phyloP scores from a whole-genome alignment of 2,329 filamentous ascomycete genomes.

The Microsporum canis region DNA sequence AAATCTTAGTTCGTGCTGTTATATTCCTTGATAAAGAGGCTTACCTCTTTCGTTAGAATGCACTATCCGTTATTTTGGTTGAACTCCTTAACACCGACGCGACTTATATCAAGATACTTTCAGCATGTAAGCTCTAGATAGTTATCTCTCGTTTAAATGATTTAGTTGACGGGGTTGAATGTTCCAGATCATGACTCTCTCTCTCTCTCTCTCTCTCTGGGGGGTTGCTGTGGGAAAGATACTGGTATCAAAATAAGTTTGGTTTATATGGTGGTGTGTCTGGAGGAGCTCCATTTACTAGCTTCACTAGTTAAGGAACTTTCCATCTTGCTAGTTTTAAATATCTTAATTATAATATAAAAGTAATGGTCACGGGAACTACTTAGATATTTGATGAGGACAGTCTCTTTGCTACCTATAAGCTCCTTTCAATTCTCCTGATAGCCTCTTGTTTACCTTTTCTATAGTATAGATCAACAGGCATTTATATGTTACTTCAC shows the following conservation, averaged over 20 bases:
- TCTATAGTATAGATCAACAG: too few species aligned
- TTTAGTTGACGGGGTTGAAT: neutral
- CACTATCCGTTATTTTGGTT: neutral
- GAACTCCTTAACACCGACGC: neutral
- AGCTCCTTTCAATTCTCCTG: neutral
- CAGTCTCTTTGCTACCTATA: neutral
- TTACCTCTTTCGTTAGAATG: neutral
- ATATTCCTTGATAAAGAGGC: neutral
- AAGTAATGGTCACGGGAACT: neutral
- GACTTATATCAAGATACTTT: neutral
- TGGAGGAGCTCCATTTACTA: neutral
- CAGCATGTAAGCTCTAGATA: neutral
- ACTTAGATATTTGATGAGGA: neutral
- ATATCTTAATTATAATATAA: neutral
- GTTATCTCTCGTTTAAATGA: neutral
- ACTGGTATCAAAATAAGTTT: neutral
- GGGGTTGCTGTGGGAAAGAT: neutral
- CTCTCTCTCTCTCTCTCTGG: neutral
- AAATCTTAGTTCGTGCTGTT: neutral
- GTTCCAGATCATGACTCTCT: neutral
- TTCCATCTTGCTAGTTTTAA: neutral
- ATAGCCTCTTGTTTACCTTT: neutral
- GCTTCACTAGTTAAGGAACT: neutral
- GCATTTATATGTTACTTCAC: too few species aligned
- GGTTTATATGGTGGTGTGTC: neutral